Conservation (phyloP, 2,329 filamentous ascomycete genomes). For the Colletotrichum caudatum region DNA sequence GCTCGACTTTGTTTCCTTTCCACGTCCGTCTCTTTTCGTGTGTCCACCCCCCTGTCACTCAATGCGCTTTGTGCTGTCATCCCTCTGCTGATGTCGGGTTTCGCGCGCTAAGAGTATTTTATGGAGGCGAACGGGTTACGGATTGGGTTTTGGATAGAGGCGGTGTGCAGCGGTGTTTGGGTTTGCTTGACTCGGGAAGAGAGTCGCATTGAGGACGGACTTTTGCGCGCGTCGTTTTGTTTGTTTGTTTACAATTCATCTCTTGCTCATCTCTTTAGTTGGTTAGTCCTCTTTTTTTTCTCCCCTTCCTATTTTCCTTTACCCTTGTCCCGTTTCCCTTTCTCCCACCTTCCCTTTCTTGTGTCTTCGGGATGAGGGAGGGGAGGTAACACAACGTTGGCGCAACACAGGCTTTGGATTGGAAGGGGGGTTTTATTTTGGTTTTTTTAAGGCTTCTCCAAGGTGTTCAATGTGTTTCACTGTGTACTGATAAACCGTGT, state of each 20-base stretch:
- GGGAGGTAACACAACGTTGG: background rate
- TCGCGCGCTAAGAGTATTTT: conserved; percentile 8
- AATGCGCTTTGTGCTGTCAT: background rate
- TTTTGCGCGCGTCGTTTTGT: conserved; percentile 11
- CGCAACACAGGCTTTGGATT: conserved; percentile 11
- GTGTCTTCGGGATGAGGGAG: background rate
- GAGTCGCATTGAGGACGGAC: background rate
- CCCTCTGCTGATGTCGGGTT: background rate
- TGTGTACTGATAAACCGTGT: background rate
- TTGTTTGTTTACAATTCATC: conserved; percentile 15
- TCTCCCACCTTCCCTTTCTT: no score
- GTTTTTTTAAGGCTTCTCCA: background rate
- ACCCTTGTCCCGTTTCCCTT: no score
- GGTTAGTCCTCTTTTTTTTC: background rate
- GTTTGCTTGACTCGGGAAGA: background rate
- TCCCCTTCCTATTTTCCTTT: no score
- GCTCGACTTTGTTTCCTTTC: background rate
- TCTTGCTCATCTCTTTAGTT: background rate
- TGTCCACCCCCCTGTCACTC: background rate
- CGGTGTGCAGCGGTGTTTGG: conserved; percentile 25
- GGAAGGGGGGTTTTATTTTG: background rate
- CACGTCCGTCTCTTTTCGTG: no score
- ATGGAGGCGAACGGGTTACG: conserved; percentile 33
- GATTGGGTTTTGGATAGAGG: conserved; percentile 28
- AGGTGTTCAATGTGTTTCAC: conserved; percentile 1